Conservation (phyloP, 805 yeast species). For the Scheffersomyces amazonensis region DNA sequence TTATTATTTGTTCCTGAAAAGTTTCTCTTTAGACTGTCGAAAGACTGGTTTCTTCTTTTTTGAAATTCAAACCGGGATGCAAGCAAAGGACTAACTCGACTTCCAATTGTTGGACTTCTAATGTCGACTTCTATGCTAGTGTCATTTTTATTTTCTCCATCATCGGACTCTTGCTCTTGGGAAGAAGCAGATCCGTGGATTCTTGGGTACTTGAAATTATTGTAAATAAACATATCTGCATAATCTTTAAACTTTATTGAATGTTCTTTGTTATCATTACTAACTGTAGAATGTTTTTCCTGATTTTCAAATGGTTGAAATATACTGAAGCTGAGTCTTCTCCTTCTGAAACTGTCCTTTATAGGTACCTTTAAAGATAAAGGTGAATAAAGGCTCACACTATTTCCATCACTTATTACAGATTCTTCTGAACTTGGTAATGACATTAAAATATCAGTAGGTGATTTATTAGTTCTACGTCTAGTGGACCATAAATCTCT, state of each 20-base stretch:
- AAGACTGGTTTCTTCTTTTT: not conserved
- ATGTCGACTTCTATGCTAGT: not conserved
- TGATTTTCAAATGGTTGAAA: not conserved
- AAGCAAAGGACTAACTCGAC: no score
- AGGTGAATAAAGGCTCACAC: not conserved
- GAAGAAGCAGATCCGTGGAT: no score
- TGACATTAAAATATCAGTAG: conserved; percentile 1
- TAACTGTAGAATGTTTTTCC: not conserved
- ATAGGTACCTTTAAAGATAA: not conserved
- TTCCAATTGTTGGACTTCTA: no score
- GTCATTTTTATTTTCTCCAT: not conserved
- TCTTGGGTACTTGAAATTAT: not conserved
- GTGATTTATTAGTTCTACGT: not conserved
- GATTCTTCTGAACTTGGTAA: not conserved
- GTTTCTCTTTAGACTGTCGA: not conserved
- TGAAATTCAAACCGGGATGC: no score
- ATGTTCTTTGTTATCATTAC: not conserved
- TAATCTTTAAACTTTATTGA: conserved; percentile 1
- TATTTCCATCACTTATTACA: not conserved
- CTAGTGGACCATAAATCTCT: not conserved
- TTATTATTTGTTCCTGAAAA: not conserved
- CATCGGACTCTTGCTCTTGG: not conserved
- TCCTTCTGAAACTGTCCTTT: not conserved
- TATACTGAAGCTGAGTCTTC: not conserved
- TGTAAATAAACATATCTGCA: conserved; percentile 1